Conservation (phyloP, 2,329 filamentous ascomycete species). For the Lizonia empirigonia region DNA sequence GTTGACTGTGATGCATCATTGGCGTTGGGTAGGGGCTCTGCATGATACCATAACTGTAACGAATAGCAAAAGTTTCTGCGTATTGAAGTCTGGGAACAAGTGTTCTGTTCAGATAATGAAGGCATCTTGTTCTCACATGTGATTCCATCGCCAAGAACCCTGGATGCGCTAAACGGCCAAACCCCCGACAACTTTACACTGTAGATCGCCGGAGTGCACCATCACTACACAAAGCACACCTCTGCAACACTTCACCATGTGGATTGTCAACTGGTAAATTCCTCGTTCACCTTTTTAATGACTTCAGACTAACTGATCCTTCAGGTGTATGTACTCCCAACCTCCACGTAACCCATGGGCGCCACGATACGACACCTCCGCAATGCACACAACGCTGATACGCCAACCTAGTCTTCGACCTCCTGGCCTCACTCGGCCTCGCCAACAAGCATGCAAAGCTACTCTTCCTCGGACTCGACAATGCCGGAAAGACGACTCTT, state of each 20-base stretch:
- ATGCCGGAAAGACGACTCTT: constrained; percentile 89
- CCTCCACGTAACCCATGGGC: constrained; percentile 15
- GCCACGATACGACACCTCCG: constrained; percentile 1
- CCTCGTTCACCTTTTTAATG: not conserved
- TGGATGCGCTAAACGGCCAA: constrained; percentile 13
- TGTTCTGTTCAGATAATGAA: constrained; percentile 9
- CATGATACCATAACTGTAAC: constrained; percentile 25
- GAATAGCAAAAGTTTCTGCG: constrained; percentile 13
- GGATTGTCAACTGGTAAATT: constrained; percentile 83
- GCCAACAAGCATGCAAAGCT: constrained; percentile 81
- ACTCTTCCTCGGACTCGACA: constrained; percentile 82
- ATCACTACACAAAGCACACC: constrained; percentile 3
- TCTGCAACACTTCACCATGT: constrained; percentile 61
- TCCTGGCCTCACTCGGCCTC: constrained; percentile 81
- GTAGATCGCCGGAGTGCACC: constrained; percentile 12
- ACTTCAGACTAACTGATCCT: not conserved
- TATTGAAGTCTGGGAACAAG: not conserved
- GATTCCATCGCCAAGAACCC: constrained; percentile 13
- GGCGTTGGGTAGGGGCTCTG: constrained; percentile 18
- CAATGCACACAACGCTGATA: constrained; percentile 24
- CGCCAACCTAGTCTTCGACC: constrained; percentile 72
- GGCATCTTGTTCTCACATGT: constrained; percentile 21
- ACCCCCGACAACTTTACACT: constrained; percentile 15
- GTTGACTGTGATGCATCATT: constrained; percentile 5
- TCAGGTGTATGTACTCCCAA: constrained; percentile 26